phyloP scores from a whole-genome alignment of 805 yeast species.

The Suhomyces kilbournensis region DNA sequence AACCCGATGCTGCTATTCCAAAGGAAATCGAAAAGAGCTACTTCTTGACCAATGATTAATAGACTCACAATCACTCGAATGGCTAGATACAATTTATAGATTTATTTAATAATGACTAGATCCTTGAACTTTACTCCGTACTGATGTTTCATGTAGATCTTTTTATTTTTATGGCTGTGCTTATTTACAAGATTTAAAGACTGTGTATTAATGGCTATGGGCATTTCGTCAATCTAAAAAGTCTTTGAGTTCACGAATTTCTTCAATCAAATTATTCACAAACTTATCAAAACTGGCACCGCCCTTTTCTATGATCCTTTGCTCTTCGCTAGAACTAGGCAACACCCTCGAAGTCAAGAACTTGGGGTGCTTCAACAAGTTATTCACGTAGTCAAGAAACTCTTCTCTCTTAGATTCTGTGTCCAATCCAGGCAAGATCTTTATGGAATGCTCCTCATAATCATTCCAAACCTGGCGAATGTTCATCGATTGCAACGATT shows the following conservation, averaged over 20 bases:
- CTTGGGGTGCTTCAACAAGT: constrained; percentile 82
- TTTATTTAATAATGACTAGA: too few relatives aligned
- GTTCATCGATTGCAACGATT: constrained; percentile 52
- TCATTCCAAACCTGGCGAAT: constrained; percentile 45
- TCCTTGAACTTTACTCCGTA: too few relatives aligned
- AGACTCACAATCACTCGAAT: too few relatives aligned
- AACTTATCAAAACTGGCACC: constrained; percentile 28
- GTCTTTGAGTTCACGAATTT: constrained; percentile 52
- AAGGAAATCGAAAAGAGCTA: constrained; percentile 22
- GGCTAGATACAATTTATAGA: neutral
- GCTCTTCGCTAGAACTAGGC: constrained; percentile 65
- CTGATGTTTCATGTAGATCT: too few relatives aligned
- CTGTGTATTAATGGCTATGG: too few relatives aligned
- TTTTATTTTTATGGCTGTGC: too few relatives aligned
- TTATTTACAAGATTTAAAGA: too few relatives aligned
- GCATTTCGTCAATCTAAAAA: constrained; percentile 3
- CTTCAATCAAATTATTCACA: constrained; percentile 46
- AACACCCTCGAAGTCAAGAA: constrained; percentile 67
- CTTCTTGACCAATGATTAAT: constrained; percentile 9
- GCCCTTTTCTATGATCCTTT: constrained; percentile 50
- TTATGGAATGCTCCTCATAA: constrained; percentile 23
- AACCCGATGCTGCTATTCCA: constrained; percentile 37
- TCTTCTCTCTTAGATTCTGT: constrained; percentile 55
- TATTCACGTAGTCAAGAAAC: constrained; percentile 59
- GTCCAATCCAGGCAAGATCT: constrained; percentile 58